A percentile compares a stretch with the other conserved stretches of the same genome.
Conservation (phyloP, 768 basidiomycete genomes). For the Psilocybe cubensis region DNA sequence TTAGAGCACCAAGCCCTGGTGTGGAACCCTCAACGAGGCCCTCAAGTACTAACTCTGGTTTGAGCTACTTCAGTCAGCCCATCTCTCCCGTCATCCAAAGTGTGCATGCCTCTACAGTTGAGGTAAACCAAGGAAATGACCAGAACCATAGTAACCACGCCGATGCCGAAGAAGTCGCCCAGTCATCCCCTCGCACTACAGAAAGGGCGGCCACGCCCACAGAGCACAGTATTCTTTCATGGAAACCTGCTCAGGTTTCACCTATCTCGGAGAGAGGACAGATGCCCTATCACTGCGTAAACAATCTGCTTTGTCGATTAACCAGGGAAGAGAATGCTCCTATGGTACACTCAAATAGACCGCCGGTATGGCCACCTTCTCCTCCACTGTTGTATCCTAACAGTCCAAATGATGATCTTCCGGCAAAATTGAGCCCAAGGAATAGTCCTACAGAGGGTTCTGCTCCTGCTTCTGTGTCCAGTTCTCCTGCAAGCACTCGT, state of each 20-base stretch:
- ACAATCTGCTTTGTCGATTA: not conserved
- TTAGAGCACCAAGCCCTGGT: not conserved
- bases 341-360: not conserved
- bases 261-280: not conserved
- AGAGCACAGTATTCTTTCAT: not conserved
- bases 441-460: not conserved
- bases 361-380: not conserved
- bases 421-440: not conserved
- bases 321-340: not conserved
- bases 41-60: constrained; percentile 13
- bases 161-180: not conserved
- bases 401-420: too few relatives aligned
- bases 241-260: not conserved
- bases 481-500: not conserved
- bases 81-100: not conserved
- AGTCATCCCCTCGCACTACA: not conserved
- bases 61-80: constrained; percentile 18
- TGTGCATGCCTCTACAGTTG: not conserved
- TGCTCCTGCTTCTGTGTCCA: not conserved
- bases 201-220: not conserved
- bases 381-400: too few relatives aligned
- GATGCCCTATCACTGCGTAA: not conserved
- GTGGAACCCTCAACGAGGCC: constrained; percentile 4
- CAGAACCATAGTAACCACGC: not conserved
- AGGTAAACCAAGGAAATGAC: not conserved